Base-by-base conservation (phyloP, 2,329 filamentous ascomycete species). In the Aureobasidium subglaciale region DNA sequence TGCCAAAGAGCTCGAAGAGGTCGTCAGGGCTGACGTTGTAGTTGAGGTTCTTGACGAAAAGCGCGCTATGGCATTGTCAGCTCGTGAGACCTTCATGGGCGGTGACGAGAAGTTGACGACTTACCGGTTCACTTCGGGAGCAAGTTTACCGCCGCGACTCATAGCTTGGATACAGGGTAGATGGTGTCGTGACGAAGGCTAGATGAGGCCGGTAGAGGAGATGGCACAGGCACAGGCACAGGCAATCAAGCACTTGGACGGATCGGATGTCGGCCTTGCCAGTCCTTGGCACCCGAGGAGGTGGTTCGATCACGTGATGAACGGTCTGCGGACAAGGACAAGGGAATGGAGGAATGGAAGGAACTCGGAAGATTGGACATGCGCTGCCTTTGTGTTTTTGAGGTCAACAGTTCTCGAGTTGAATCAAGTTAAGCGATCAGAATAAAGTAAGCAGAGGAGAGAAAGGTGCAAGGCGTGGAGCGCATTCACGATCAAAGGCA, bases 21-120 rank as follows among this genome's bases (percentile, higher is more conserved):
- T 97, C 91, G 77, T 96, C 91, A 68, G 92, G 87, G 69, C 90
- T 93, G 70, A 99, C 91, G 87, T 95, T 96, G 84, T 96, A 97
- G 87, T 91, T 95, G 79, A 97, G 84, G 84, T 99, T 97, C 89
- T 97, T 97, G 70, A 97, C 92, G 84, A 97, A 97, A 80, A 99
- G 88, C 86, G 93, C 92, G 86, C 92, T 96, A 61, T 56, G 59
- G 59, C 62, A 61, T 61, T 38, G 64, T 70, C 66, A 70, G 67
- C 65, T 62, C 59, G 65, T 24, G 29, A 20, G 30, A 18, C n/a
- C 18, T n/a, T 53, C 22, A 29, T 35, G 38, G 37, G 27, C 37
- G 29, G 22, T 38, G 50, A 29, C 13, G 38, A 11, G 22, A 15
- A n/a, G 15, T 56, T 59, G 79, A n/a, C n/a, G n/a, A n/a, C 86